Conservation (phyloP, 1,139 yeast species). For the Petasospora rhodanensis region DNA sequence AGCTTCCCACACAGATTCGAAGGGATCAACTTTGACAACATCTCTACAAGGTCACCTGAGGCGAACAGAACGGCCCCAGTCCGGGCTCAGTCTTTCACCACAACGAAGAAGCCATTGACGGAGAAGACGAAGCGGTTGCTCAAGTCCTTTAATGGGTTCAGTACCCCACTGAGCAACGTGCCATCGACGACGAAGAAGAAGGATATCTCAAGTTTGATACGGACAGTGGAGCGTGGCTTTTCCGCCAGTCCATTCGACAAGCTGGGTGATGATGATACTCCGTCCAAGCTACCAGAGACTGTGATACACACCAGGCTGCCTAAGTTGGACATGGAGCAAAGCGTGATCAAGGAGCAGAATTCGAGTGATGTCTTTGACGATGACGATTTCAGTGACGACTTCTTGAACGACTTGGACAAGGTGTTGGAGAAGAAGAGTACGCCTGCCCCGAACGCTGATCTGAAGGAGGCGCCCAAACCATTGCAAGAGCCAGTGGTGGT, state of each 20-base stretch:
- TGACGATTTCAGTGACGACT: conserved; percentile 24
- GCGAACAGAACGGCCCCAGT: conserved; percentile 1
- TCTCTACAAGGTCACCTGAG: conserved; percentile 20
- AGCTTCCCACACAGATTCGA: conserved; percentile 16
- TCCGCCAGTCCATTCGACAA: conserved; percentile 8
- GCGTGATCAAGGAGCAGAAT: conserved; percentile 5
- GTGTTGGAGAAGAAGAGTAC: conserved; percentile 7
- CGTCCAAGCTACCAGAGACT: neutral
- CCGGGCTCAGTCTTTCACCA: conserved; percentile 14
- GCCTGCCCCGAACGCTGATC: neutral
- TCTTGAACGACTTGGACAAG: conserved; percentile 21
- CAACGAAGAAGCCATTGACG: conserved; percentile 1
- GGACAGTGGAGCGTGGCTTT: conserved; percentile 16
- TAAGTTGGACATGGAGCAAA: neutral
- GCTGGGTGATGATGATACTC: neutral
- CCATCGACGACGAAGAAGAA: conserved; percentile 9
- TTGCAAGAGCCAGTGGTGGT: too few species aligned
- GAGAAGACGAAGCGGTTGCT: conserved; percentile 8
- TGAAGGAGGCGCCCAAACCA: too few species aligned
- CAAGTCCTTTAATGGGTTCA: conserved; percentile 6
- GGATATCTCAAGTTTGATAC: conserved; percentile 18
- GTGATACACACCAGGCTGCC: conserved; percentile 8
- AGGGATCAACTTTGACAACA: conserved; percentile 20
- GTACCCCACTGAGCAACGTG: conserved; percentile 9
- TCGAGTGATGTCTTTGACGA: conserved; percentile 23